Base-by-base conservation (phyloP, 495 filamentous ascomycete genomes). In the Hypoxylon lienhwacheense region DNA sequence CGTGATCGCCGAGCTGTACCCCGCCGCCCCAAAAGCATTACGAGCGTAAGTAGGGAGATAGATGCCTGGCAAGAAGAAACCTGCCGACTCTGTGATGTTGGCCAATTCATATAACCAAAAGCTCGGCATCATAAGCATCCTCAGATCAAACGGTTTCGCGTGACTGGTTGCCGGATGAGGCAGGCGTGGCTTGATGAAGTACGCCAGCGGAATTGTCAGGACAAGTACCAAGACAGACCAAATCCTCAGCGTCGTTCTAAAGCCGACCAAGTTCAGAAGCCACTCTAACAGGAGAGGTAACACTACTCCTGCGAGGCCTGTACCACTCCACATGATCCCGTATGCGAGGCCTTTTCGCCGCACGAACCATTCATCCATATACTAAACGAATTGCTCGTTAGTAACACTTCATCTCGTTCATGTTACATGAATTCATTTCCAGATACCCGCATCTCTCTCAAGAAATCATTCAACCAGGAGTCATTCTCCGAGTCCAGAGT, bases 31-130 rank as follows among this genome's bases (percentile, higher is more conserved):
- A 11, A 66, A 43, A 73, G 66, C 46, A 25, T 37, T 63, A 12
- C 51, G 51, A 2, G 61, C 64, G 20, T 82, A 86, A 2, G 77
- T 75, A 0, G 81, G 78, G 0, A 87, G 71, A 64, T 85, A 88
- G 11, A 82, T 81, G 6, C 73, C 72, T 4, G 83, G 84, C 3
- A 87, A 66, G 68, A 86, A 85, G 66, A 80, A 85, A 7, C 82
- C 82, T 3, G 82, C 73, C 25, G 73, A 71, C 61, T 85, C 73
- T 40, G 83, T 70, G 50, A 82, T 74, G 47, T 83, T 81, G 12
- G 77, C 76, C 3, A 67, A 40, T 42, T 80, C 71, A 6, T 78
- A 73, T 32, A 79, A 62, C 66, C 74, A 70, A 55, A 83, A 83
- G 5, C 68, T 64, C 0, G 64, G 62, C 10, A 70, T 64, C 24